A percentile compares a stretch with the other conserved stretches of the same genome.
Evolutionary conservation across 140 eudicot species (phyloP).

Genomic region (Senecio squalidus): DNA sequence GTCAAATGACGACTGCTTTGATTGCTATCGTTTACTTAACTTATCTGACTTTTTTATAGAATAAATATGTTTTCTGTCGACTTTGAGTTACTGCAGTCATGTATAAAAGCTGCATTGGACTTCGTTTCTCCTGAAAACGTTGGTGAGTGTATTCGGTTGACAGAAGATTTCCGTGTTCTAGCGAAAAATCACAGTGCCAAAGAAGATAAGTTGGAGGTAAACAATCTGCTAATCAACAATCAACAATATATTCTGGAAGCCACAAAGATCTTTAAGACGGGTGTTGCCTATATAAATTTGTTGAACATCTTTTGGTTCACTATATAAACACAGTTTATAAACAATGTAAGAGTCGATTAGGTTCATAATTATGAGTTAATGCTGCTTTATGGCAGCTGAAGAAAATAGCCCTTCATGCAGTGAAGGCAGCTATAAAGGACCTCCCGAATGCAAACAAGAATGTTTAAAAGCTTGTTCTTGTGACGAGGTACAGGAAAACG

Average conservation of each 20-base stretch:
- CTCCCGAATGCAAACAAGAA: background rate
- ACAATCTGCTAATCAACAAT: no score
- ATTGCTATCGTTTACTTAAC: no score
- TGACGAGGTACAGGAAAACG: no score
- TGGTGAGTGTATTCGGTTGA: constrained; percentile 39
- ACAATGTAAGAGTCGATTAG: no score
- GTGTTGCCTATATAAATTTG: background rate
- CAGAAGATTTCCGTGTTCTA: constrained; percentile 47
- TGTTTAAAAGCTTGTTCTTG: no score
- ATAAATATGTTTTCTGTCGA: no score
- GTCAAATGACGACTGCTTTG: no score
- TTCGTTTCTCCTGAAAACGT: constrained; percentile 54
- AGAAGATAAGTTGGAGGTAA: constrained; percentile 56
- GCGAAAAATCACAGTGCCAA: constrained; percentile 43
- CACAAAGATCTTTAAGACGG: no score
- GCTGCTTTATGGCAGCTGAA: constrained; percentile 24
- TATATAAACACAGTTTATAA: no score
- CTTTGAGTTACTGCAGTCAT: constrained; percentile 36
- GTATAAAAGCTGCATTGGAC: constrained; percentile 39
- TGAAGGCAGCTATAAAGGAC: constrained; percentile 24
- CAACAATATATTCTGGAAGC: no score
- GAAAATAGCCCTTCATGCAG: constrained; percentile 40
- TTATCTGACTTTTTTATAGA: no score
- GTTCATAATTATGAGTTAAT: background rate
- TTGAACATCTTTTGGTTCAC: background rate